Evolutionary conservation across 1,139 yeast species (phyloP).

Genomic region (Hansenula lynferdii): DNA sequence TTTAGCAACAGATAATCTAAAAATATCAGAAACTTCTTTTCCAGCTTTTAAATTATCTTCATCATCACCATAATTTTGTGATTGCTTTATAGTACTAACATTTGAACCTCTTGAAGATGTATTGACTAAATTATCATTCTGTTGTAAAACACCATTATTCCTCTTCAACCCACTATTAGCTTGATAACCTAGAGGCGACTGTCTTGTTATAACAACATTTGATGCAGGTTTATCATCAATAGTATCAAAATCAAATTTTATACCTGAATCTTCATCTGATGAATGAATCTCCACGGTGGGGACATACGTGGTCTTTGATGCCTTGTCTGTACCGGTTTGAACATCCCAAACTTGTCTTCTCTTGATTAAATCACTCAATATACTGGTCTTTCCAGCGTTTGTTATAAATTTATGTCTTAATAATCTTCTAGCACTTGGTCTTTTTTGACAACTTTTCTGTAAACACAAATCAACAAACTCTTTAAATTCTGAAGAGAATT

Average conservation of each 20-base stretch:
- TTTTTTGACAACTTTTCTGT: constrained; percentile 49
- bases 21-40: neutral
- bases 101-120: constrained; percentile 2
- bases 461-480: constrained; percentile 68
- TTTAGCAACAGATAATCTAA: neutral
- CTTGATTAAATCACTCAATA: constrained; percentile 26
- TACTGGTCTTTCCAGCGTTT: constrained; percentile 34
- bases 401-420: constrained; percentile 55
- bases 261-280: constrained; percentile 2
- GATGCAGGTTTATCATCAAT: constrained; percentile 11
- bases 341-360: constrained; percentile 19
- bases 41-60: constrained; percentile 1
- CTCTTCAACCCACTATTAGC: constrained; percentile 1
- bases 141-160: constrained; percentile 1
- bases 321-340: constrained; percentile 6
- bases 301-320: constrained; percentile 8
- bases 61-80: no score
- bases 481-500: constrained; percentile 39
- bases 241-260: constrained; percentile 19
- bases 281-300: constrained; percentile 18
- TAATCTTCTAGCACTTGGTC: constrained; percentile 58
- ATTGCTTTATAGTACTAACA: constrained; percentile 3
- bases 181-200: constrained; percentile 10
- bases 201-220: constrained; percentile 16
- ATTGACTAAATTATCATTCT: constrained; percentile 7